Base-by-base conservation (phyloP, 2,329 filamentous ascomycete genomes). In the Gaeumannomyces tritici region DNA sequence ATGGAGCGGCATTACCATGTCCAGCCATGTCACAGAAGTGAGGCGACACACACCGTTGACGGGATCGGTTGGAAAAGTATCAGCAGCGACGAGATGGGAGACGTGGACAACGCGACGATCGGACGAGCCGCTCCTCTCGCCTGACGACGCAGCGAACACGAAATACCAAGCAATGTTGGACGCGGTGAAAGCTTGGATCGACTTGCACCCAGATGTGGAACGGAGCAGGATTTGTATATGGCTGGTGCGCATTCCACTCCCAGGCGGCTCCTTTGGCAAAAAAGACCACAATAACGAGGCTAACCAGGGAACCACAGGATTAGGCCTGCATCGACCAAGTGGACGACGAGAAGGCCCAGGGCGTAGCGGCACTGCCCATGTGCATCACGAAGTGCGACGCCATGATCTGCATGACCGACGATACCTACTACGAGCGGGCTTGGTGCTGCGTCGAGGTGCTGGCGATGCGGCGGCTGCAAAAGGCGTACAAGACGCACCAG, bases 371-470 rank as follows among this genome's bases (percentile, higher is more conserved):
- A 0, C 68, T 77, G 15, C 74, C 73, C 13, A 67, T 77, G 64
- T 70, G 73, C 57, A 64, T 77, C n/a, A 67, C 72, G 1, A 73
- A 76, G 62, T 77, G 76, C 67, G 66, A 77, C 64, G 74, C 71
- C 5, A 67, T 76, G 59, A 74, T 77, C 65, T 76, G 75, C 57
- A 68, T 78, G 35, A 65, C 71, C 2, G 73, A 75, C 55, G 67
- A 72, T 4, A 27, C 61, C 1, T 77, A 76, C 65, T 72, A 73
- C 64, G 64, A 66, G 8, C 69, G 75, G 1, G 73, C 74, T 1
- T 77, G 75, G 75, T 77, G 75, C 65, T 70, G 67, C 2, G 70
- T 75, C 7, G 75, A 77, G 63, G 70, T 69, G 1, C 64, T 72
- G 59, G 69, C 75, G 62, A 67, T 72, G 1, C 69, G 72, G 62